These are phyloP conservation scores for Tricholoma hemisulphureum DNA, from an alignment of 768 basidiomycete species.

Conservation along the genomic window DNA sequence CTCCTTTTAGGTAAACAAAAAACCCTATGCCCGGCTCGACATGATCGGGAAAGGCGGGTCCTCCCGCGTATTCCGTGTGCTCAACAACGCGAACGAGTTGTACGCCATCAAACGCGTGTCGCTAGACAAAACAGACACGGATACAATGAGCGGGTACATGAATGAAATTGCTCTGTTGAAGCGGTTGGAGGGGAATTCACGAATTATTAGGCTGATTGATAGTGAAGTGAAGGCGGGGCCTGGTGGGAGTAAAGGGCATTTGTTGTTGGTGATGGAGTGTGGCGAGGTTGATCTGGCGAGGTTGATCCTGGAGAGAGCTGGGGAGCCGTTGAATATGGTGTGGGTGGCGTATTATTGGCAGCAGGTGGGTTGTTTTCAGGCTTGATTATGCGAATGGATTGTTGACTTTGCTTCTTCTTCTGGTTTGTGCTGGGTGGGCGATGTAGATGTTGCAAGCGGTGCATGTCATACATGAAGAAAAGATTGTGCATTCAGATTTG, in stretches of 20 bases:
- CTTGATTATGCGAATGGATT: not conserved
- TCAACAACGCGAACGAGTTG: slow-evolving; percentile 71
- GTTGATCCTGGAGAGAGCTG: slow-evolving; percentile 80
- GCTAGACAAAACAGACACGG: slow-evolving; percentile 83
- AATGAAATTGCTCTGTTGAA: slow-evolving; percentile 94
- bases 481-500: slow-evolving; percentile 97
- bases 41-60: slow-evolving; percentile 92
- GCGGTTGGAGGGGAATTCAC: slow-evolving; percentile 88
- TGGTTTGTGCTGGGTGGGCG: not conserved
- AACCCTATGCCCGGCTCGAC: slow-evolving; percentile 79
- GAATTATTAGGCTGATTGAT: slow-evolving; percentile 90
- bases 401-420: not conserved
- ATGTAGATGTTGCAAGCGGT: slow-evolving; percentile 95
- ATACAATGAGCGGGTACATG: slow-evolving; percentile 90
- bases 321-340: slow-evolving; percentile 84
- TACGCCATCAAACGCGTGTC: slow-evolving; percentile 92
- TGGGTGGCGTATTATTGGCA: slow-evolving; percentile 97
- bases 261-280: slow-evolving; percentile 94
- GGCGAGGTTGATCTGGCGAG: slow-evolving; percentile 91
- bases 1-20: slow-evolving; percentile 67
- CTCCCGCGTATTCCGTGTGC: slow-evolving; percentile 92
- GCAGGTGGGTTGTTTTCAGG: slow-evolving; percentile 55
- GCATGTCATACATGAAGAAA: slow-evolving; percentile 97
- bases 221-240: slow-evolving; percentile 79
- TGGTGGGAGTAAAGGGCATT: slow-evolving; percentile 66